phyloP scores from a whole-genome alignment of 108 stramenopile genomes.

The Nitzschia putrida region DNA sequence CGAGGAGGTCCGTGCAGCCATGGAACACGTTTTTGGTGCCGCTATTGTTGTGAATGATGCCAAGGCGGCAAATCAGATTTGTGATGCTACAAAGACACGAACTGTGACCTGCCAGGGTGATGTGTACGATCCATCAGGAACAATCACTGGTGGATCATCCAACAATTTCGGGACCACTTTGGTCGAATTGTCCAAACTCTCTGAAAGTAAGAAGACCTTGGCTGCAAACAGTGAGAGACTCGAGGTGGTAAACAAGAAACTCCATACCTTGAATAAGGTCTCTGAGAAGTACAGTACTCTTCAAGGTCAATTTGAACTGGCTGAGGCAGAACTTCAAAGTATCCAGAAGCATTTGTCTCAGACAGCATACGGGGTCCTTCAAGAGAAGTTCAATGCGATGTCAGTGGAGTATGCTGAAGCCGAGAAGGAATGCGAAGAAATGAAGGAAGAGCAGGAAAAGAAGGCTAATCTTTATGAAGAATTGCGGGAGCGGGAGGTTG shows the following conservation, averaged over 20 bases:
- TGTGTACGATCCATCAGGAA: constrained; percentile 96
- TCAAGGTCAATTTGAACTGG: constrained; percentile 67
- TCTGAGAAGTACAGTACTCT: constrained; percentile 62
- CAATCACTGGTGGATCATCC: constrained; percentile 92
- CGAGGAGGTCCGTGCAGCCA: constrained; percentile 90
- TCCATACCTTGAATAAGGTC: constrained; percentile 53
- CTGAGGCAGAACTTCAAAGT: constrained; percentile 66
- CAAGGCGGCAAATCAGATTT: constrained; percentile 89
- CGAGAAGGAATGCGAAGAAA: constrained; percentile 53
- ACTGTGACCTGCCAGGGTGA: constrained; percentile 97
- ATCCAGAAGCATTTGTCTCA: constrained; percentile 89
- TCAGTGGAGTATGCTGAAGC: constrained; percentile 67
- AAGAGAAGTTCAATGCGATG: constrained; percentile 72
- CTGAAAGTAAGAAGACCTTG: constrained; percentile 52
- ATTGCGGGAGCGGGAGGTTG: constrained; percentile 79
- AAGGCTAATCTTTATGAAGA: constrained; percentile 84
- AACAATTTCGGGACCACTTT: constrained; percentile 80
- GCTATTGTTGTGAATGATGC: constrained; percentile 90
- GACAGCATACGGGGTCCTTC: constrained; percentile 80
- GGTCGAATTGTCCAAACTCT: constrained; percentile 66
- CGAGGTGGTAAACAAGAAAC: constrained; percentile 44
- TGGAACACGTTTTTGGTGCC: constrained; percentile 95
- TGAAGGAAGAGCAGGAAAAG: constrained; percentile 70
- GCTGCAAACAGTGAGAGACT: constrained; percentile 48
- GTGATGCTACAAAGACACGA: constrained; percentile 87